Evolutionary conservation across 78 protist species (phyloP).

Genomic region (Dictyostelium intermedium): DNA sequence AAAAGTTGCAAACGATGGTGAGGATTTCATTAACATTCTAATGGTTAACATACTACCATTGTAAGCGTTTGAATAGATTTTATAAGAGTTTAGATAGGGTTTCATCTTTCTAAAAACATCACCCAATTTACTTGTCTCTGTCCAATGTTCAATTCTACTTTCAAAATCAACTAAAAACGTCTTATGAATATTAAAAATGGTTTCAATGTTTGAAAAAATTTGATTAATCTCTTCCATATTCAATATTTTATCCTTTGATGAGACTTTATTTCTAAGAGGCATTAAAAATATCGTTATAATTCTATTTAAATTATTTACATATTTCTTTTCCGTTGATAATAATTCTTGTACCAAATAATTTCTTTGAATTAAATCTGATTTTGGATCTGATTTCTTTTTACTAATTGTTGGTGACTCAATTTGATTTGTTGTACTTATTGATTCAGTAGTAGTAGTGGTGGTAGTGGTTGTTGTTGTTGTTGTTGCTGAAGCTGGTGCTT

Average conservation of each 20-base stretch:
- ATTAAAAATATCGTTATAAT: constrained; percentile 65
- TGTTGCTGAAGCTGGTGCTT: neutral
- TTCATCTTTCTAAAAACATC: constrained; percentile 47
- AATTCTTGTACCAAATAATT: constrained; percentile 64
- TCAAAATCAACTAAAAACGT: constrained; percentile 57
- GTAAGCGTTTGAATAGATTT: constrained; percentile 44
- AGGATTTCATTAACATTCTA: constrained; percentile 17
- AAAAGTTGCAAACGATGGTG: constrained; percentile 22
- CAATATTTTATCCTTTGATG: constrained; percentile 46
- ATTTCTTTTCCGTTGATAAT: constrained; percentile 64
- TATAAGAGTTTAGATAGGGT: constrained; percentile 48
- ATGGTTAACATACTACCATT: constrained; percentile 18
- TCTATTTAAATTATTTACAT: constrained; percentile 64
- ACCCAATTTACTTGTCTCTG: constrained; percentile 49
- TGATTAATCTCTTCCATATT: constrained; percentile 53
- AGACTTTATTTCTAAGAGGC: constrained; percentile 34
- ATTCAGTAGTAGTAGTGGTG: neutral
- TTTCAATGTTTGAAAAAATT: constrained; percentile 60
- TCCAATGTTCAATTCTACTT: constrained; percentile 34
- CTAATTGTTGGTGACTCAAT: neutral
- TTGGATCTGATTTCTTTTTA: neutral
- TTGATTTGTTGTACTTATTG: neutral
- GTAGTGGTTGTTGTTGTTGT: neutral
- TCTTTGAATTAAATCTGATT: constrained; percentile 43
- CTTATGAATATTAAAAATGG: constrained; percentile 46